These are phyloP conservation scores for Colletotrichum chlorophyti DNA, from an alignment of 2,329 filamentous ascomycete genomes.

Conservation along the genomic window DNA sequence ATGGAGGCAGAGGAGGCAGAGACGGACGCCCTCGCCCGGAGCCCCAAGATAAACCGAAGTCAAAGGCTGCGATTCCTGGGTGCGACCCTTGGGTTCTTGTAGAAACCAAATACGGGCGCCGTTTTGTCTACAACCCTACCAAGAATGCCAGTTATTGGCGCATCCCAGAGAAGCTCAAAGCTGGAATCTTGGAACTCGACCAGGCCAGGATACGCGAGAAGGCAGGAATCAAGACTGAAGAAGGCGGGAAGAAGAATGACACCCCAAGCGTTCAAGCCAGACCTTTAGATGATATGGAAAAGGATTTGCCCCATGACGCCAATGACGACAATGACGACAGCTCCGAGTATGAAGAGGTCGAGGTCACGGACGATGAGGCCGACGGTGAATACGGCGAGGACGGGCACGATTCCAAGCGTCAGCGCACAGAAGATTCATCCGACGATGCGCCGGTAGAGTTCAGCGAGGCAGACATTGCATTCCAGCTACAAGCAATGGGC, in stretches of 20 bases:
- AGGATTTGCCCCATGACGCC: slow-evolving; percentile 10
- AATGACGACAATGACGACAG: slow-evolving; percentile 52
- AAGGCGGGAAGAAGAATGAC: slow-evolving; percentile 24
- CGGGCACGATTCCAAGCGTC: slow-evolving; percentile 66
- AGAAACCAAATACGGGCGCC: slow-evolving; percentile 86
- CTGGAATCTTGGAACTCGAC: slow-evolving; percentile 76
- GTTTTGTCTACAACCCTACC: slow-evolving; percentile 87
- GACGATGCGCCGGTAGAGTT: slow-evolving; percentile 74
- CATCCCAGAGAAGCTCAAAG: slow-evolving; percentile 86
- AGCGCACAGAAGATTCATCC: slow-evolving; percentile 57
- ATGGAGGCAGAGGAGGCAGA: slow-evolving; percentile 59
- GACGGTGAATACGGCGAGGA: slow-evolving; percentile 42
- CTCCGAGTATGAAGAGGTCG: slow-evolving; percentile 79
- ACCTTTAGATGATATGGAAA: slow-evolving; percentile 29
- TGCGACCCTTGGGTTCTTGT: slow-evolving; percentile 90
- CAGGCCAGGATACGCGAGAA: slow-evolving; percentile 72
- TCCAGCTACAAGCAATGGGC: slow-evolving; percentile 89
- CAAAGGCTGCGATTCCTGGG: slow-evolving; percentile 79
- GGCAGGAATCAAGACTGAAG: slow-evolving; percentile 38
- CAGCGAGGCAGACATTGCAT: slow-evolving; percentile 92
- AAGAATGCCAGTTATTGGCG: slow-evolving; percentile 95
- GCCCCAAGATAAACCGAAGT: slow-evolving; percentile 80
- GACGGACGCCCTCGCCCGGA: slow-evolving; percentile 67
- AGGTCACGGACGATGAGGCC: slow-evolving; percentile 64
- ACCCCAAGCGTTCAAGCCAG: slow-evolving; percentile 4